Percentiles rank a stretch among this genome's conserved stretches.
Evolutionary conservation across 164 flowering plant species (phyloP).

Genomic region (Vitis rupestris): DNA sequence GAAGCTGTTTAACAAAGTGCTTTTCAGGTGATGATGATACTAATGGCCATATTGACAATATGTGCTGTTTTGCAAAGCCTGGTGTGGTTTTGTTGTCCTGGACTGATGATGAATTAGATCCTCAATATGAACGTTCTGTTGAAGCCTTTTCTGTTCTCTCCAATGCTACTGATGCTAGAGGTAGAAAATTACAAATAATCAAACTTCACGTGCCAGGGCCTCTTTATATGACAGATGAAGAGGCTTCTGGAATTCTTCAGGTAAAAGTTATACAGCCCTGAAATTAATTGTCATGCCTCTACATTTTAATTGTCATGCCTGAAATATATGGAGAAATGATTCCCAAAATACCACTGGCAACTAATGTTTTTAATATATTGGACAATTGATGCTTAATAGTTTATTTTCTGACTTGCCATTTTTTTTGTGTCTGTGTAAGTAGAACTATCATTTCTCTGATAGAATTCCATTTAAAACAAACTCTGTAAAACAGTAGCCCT

Average conservation of each 20-base stretch:
- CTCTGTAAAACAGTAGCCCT: too few species aligned
- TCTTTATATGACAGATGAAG: constrained; percentile 85
- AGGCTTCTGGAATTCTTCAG: constrained; percentile 67
- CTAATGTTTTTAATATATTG: too few species aligned
- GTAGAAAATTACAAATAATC: constrained; percentile 69
- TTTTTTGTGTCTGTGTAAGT: too few species aligned
- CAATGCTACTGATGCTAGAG: constrained; percentile 70
- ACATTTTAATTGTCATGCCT: background rate
- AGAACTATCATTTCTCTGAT: too few species aligned
- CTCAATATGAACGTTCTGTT: constrained; percentile 71
- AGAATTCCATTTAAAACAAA: too few species aligned
- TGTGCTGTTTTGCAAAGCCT: constrained; percentile 96
- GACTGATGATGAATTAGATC: constrained; percentile 90
- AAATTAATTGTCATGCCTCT: background rate
- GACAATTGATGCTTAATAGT: too few species aligned
- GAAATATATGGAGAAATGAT: too few species aligned
- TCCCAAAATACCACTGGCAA: too few species aligned
- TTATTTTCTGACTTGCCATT: too few species aligned
- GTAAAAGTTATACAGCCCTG: constrained; percentile 25
- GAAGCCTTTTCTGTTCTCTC: constrained; percentile 78
- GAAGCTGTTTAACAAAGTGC: constrained; percentile 1
- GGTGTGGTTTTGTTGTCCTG: constrained; percentile 89
- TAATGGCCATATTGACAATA: constrained; percentile 94
- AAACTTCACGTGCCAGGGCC: constrained; percentile 92
- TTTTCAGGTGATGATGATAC: constrained; percentile 95